Conservation (phyloP, 2,329 filamentous ascomycete genomes). For the Cercospora janseana region DNA sequence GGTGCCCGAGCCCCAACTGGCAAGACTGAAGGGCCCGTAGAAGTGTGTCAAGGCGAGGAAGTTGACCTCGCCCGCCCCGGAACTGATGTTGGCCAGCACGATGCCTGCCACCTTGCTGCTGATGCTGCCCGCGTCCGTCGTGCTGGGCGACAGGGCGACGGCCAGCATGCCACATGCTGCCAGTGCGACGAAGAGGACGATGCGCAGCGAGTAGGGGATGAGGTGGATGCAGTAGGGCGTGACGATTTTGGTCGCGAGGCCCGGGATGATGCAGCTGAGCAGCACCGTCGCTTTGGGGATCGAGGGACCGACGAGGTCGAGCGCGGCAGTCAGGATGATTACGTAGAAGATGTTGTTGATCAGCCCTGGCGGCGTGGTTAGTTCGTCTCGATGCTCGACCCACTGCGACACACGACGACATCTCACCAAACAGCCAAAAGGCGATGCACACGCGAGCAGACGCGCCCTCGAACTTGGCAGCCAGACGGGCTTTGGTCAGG, state of each 20-base stretch:
- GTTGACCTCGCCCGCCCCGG: conserved; percentile 83
- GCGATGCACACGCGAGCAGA: conserved; percentile 71
- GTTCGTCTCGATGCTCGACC: neutral
- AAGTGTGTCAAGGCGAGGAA: conserved; percentile 91
- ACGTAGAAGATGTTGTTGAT: conserved; percentile 99
- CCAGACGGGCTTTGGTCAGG: conserved; percentile 54
- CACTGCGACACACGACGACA: neutral
- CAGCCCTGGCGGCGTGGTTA: conserved; percentile 55
- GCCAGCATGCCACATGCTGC: conserved; percentile 86
- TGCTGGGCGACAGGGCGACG: conserved; percentile 70
- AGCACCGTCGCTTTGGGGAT: conserved; percentile 91
- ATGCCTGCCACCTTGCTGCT: conserved; percentile 81
- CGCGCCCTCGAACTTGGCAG: conserved; percentile 62
- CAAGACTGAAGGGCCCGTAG: conserved; percentile 82
- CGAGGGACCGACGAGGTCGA: conserved; percentile 84
- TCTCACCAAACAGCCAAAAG: conserved; percentile 90
- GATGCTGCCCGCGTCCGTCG: conserved; percentile 48
- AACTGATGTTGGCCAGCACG: conserved; percentile 78
- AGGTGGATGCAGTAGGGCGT: conserved; percentile 92
- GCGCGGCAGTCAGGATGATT: conserved; percentile 89
- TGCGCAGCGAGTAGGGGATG: conserved; percentile 74
- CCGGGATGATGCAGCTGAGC: conserved; percentile 87
- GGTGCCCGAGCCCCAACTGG: conserved; percentile 89
- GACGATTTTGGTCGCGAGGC: conserved; percentile 66
- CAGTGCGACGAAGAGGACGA: conserved; percentile 69